Evolutionary conservation across 495 filamentous ascomycete genomes (phyloP), one percentile per base, ranked within the genome.

Genomic region (Bombardia bombarda): DNA sequence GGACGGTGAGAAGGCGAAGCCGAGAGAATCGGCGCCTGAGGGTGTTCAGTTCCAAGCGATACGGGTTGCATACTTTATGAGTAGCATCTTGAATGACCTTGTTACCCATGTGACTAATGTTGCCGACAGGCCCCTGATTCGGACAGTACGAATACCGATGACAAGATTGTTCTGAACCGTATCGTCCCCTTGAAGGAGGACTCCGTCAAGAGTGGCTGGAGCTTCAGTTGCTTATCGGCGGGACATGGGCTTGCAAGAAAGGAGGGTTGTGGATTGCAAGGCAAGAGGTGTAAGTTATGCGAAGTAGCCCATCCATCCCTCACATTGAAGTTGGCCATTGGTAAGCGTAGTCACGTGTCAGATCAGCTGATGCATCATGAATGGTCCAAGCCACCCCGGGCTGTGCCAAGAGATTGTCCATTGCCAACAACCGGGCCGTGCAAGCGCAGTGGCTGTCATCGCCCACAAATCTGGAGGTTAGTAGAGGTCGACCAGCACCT

Each of bases 151-250:
- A n/a, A n/a, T n/a, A n/a, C n/a, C n/a, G 77, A 78, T 24, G 82
- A 82, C 28, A 84, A 79, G 55, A 65, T 95, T 38, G 79, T 96
- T 43, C 63, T 98, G 21, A 98, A 96, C 66, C 75, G 87, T 31
- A 95, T 98, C 55, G 89, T 96, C 31, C 82, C 82, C 32, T 67
- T 98, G 51, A 95, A 95, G 71, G 90, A 96, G 63, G 87, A 92
- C 65, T 61, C 74, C 16, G 81, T 81, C 23, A 88, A 88, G 70
- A 78, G 61, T 38, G 72, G 56, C 32, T 61, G 13, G 25, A 12
- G 25, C 25, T 12, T 28, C n/a, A n/a, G n/a, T n/a, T n/a, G n/a
- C n/a, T n/a, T n/a, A n/a, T n/a, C n/a, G n/a, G n/a, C n/a, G n/a
- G n/a, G n/a, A n/a, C n/a, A n/a, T n/a, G n/a, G n/a, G n/a, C n/a